A percentile compares a stretch with the other conserved stretches of the same genome.
phyloP scores from a whole-genome alignment of 2,329 filamentous ascomycete species.

The Aureobasidium leucospermi region DNA sequence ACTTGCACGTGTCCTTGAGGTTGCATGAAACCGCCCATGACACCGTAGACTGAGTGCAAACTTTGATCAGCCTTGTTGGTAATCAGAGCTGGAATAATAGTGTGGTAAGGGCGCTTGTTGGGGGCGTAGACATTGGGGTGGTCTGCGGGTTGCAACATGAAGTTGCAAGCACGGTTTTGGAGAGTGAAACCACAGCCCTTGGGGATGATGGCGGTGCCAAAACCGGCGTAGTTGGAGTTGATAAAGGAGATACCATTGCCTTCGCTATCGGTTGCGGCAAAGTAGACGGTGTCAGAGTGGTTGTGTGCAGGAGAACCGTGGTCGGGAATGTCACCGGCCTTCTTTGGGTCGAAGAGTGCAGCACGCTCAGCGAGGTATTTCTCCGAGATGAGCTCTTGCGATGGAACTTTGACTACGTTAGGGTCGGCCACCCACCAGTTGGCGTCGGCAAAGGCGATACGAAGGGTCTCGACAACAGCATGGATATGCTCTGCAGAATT shows the following conservation, averaged over 20 bases:
- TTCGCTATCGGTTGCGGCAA: constrained; percentile 68
- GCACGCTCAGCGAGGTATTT: constrained; percentile 66
- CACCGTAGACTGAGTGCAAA: constrained; percentile 81
- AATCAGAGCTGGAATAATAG: constrained; percentile 88
- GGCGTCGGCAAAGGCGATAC: constrained; percentile 84
- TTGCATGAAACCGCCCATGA: constrained; percentile 99
- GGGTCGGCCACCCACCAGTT: constrained; percentile 89
- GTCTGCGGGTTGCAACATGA: constrained; percentile 55
- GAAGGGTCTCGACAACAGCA: constrained; percentile 76
- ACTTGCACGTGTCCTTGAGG: constrained; percentile 95
- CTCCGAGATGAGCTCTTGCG: constrained; percentile 60
- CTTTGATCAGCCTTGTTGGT: constrained; percentile 68
- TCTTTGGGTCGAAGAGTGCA: constrained; percentile 52
- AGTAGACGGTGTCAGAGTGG: constrained; percentile 91
- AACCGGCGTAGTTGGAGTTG: constrained; percentile 87
- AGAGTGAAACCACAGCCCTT: constrained; percentile 82
- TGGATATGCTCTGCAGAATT: constrained; percentile 72
- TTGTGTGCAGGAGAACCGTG: constrained; percentile 80
- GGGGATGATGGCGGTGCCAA: constrained; percentile 83
- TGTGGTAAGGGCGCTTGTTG: constrained; percentile 88
- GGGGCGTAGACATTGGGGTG: constrained; percentile 79
- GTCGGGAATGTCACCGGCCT: constrained; percentile 46
- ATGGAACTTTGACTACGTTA: constrained; percentile 61
- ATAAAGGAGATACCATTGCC: constrained; percentile 96
- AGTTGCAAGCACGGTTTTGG: constrained; percentile 88